Evolutionary conservation across 805 yeast genomes (phyloP), one percentile per base, ranked within the genome.

Genomic region (Starmerella scarabaei): DNA sequence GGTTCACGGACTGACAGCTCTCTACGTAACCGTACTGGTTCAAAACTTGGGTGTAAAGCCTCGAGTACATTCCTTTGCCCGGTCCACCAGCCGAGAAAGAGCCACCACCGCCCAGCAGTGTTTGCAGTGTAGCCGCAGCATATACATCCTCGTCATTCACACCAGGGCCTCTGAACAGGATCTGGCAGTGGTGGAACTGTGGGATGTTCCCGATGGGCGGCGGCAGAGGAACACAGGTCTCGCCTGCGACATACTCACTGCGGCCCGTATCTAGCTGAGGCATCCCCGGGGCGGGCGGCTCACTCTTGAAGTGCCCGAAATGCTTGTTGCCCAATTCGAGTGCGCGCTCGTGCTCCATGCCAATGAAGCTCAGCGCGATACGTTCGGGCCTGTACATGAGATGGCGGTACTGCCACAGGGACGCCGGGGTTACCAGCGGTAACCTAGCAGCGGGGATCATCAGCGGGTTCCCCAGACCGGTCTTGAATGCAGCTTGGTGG

Each of bases 81-180:
- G 98, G 98, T 0, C 98, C 98, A 49, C 98, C 98, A 8, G 98
- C 97, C 16, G 93, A 78, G 56, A 91, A 91, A 1, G 97, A 85
- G 4, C 95, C 93, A 42, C 97, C 98, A 28, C 97, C 96, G 32
- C 98, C 98, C 12, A 91, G 64, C 18, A 88, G 66, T 44, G 86
- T 83, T 58, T 91, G 97, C 42, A 91, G 66, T 1, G 85, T 76
- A 2, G 97, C 95, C 30, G 85, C 65, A 1, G 94, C 93, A 54
- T 91, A 91, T 33, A 86, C 75, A 52, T 91, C 96, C 16, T 82
- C 83, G 55, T 80, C 77, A 37, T 74, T 71, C 24, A 85, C 77
- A 1, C 94, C 79, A 2, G 80, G 66, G 19, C 96, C 93, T 58
- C 91, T 88, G 57, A 81, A 91, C 1, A 80, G 94, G 28, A 91